These are phyloP conservation scores for Prototheca cutis DNA, from an alignment of 163 green algal species.

Conservation along the genomic window DNA sequence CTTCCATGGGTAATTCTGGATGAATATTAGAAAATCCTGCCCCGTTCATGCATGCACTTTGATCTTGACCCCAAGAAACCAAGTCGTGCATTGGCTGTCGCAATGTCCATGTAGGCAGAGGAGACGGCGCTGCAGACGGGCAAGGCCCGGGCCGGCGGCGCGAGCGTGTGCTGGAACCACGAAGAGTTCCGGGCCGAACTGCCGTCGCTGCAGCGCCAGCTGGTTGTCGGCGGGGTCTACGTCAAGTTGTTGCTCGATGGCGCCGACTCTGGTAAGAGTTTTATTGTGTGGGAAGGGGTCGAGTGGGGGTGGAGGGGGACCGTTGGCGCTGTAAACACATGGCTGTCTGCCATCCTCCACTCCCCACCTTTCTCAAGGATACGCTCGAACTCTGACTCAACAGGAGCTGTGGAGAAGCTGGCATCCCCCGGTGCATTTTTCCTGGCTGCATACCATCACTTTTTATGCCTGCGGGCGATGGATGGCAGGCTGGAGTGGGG, in stretches of 20 bases:
- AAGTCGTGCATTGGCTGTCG: too few relatives aligned
- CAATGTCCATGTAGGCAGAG: slow-evolving; percentile 42
- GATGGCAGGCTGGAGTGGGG: neutral
- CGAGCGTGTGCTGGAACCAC: slow-evolving; percentile 51
- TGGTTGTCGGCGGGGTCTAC: slow-evolving; percentile 72
- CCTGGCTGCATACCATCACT: slow-evolving; percentile 49
- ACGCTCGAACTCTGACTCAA: too few relatives aligned
- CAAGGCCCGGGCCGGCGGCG: neutral
- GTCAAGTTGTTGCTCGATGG: slow-evolving; percentile 67
- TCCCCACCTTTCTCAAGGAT: too few relatives aligned
- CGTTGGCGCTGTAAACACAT: too few relatives aligned
- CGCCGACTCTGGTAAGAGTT: slow-evolving; percentile 37
- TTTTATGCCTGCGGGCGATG: slow-evolving; percentile 43
- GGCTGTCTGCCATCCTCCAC: too few relatives aligned
- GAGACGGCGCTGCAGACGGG: slow-evolving; percentile 24
- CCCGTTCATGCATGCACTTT: too few relatives aligned
- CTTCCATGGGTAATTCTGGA: too few relatives aligned
- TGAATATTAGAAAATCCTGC: too few relatives aligned
- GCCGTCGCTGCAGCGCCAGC: slow-evolving; percentile 50
- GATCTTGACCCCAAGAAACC: too few relatives aligned
- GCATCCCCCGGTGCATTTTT: slow-evolving; percentile 62
- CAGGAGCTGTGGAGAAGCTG: slow-evolving; percentile 53
- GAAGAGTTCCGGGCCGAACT: slow-evolving; percentile 81
- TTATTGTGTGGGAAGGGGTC: too few relatives aligned
- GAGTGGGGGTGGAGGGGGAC: too few relatives aligned